Conservation (phyloP, 2,329 filamentous ascomycete species). For the Aspergillus novoparasiticus region DNA sequence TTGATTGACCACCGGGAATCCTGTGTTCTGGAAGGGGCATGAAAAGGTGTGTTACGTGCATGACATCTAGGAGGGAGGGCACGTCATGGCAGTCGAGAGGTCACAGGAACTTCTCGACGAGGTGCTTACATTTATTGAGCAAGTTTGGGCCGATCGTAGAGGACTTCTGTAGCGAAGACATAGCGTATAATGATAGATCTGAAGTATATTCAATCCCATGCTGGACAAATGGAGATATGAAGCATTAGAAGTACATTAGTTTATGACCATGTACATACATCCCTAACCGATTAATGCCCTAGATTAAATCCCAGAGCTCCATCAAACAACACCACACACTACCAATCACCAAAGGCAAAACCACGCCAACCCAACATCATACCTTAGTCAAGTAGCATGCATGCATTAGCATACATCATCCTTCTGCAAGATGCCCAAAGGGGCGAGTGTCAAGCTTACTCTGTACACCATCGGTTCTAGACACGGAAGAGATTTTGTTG, state of each 20-base stretch:
- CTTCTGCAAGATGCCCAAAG: conserved; percentile 9
- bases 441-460: conserved; percentile 4
- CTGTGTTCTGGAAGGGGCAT: conserved; percentile 43
- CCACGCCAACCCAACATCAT: background rate
- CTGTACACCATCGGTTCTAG: conserved; percentile 7
- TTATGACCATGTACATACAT: background rate
- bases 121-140: conserved; percentile 39
- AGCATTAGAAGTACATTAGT: background rate
- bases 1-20: conserved; percentile 31
- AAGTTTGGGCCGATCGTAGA: conserved; percentile 27
- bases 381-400: background rate
- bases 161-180: background rate
- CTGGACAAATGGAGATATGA: background rate
- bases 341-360: background rate
- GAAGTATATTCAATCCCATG: background rate
- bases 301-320: background rate
- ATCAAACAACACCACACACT: background rate
- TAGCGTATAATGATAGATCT: background rate
- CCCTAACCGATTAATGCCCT: background rate
- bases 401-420: conserved; percentile 14
- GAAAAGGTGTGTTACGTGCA: conserved; percentile 28
- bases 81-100: conserved; percentile 55
- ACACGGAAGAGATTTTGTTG: background rate
- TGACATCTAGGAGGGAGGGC: conserved; percentile 47
- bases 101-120: conserved; percentile 48